Evolutionary conservation across 1,284 basidiomycete genomes (phyloP).

Genomic region (Trichosporon sp.): DNA sequence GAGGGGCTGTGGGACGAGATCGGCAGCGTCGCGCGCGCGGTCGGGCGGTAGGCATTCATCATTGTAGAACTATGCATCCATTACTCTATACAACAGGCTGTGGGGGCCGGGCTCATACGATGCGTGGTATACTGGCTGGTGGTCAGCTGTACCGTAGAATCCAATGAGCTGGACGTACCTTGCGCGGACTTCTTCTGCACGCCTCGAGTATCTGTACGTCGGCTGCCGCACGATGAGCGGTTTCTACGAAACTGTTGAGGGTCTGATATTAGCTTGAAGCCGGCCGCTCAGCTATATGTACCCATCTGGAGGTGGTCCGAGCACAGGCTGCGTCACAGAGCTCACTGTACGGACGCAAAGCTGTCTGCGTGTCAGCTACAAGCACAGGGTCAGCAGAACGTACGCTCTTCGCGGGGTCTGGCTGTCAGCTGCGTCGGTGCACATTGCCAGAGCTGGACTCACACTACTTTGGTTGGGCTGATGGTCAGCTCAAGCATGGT

Average conservation of each 20-base stretch:
- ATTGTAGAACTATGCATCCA: slow-evolving; percentile 6
- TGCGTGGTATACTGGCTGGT: not conserved
- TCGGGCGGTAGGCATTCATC: not conserved
- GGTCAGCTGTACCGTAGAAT: not conserved
- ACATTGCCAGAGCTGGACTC: no score
- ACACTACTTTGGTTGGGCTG: not conserved
- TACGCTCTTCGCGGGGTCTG: not conserved
- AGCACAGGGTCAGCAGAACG: not conserved
- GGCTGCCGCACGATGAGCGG: no score
- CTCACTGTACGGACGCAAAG: not conserved
- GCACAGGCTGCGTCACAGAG: not conserved
- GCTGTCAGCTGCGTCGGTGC: not conserved
- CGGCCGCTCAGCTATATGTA: not conserved
- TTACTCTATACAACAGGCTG: slow-evolving; percentile 1
- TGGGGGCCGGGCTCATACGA: not conserved
- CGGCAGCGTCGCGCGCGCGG: slow-evolving; percentile 9
- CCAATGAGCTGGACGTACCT: not conserved
- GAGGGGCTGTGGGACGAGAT: slow-evolving; percentile 13
- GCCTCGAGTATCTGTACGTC: no score
- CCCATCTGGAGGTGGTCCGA: no score
- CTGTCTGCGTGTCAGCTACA: not conserved
- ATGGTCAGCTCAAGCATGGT: not conserved
- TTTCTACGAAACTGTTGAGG: no score
- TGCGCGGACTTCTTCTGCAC: no score
- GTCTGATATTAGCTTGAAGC: not conserved